Percentiles rank a stretch among this genome's conserved stretches.
Evolutionary conservation across 2,329 filamentous ascomycete genomes (phyloP).

Genomic region (Fusarium solani-melongenae): DNA sequence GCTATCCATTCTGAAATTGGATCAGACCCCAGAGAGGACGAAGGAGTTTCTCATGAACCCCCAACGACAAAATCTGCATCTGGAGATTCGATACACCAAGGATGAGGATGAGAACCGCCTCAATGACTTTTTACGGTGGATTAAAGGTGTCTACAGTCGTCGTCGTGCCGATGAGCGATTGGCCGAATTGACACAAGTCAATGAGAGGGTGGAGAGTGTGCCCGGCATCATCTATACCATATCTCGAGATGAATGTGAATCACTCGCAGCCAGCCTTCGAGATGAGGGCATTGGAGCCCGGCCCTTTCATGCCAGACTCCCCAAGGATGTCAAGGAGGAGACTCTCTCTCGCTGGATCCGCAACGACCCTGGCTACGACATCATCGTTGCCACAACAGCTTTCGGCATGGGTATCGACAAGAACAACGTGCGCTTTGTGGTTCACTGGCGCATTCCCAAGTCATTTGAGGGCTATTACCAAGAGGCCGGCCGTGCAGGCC

Average conservation of each 20-base stretch:
- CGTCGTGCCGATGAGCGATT: conserved; percentile 70
- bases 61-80: conserved; percentile 85
- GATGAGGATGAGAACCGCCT: conserved; percentile 80
- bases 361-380: conserved; percentile 81
- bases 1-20: conserved; percentile 77
- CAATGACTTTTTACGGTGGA: conserved; percentile 79
- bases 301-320: conserved; percentile 77
- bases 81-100: conserved; percentile 86
- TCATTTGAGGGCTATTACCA: conserved; percentile 97
- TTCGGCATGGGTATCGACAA: conserved; percentile 99
- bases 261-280: conserved; percentile 72
- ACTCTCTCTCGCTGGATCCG: conserved; percentile 78
- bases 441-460: conserved; percentile 94
- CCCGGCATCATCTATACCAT: conserved; percentile 85
- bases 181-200: conserved; percentile 64
- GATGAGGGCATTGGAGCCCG: conserved; percentile 77
- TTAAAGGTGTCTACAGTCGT: conserved; percentile 77
- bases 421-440: conserved; percentile 91
- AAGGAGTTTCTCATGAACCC: conserved; percentile 86
- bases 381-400: conserved; percentile 94
- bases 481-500: conserved; percentile 90
- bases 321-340: conserved; percentile 75
- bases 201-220: conserved; percentile 71
- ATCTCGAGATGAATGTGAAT: conserved; percentile 79
- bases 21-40: conserved; percentile 66